Base-by-base conservation (phyloP, 73 alveolate species). In the Symbiodinium pilosum region DNA sequence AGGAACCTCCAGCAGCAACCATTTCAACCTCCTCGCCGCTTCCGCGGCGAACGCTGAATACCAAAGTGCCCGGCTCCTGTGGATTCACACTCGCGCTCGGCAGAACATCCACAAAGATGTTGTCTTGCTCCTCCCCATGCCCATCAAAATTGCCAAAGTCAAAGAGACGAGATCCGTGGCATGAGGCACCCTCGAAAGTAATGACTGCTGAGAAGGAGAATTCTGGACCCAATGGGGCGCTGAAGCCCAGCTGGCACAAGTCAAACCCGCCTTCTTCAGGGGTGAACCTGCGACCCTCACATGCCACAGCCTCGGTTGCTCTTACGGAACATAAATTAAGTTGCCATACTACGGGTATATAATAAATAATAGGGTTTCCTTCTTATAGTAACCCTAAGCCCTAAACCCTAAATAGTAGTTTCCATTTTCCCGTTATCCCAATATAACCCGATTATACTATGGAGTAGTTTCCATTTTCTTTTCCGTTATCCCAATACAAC, bases 181-280 rank as follows among this genome's bases (percentile, higher is more conserved):
- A 59, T 20, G n/a, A 43, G 6, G 64, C 32, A 2, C 97, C 47
- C 73, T 88, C 88, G 30, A 91, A 91, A 52, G 44, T 91, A 77
- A 91, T 47, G 52, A 69, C 43, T 2, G 97, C 97, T 3, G 97
- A 91, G 75, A 91, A 91, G 51, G 97, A 91, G 81, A 91, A 91
- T 88, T 91, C 97, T 3, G 88, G 88, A 34, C 97, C 97, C 54
- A 91, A 41, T 41, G 69, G 85, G 9, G 85, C 52, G 34, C n/a
- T n/a, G 86, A 73, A 73, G 24, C 97, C 97, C 47, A 91, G 97
- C 43, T 91, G 97, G 88, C 77, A 30, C 56, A 91, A 51, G 64
- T 91, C 97, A 16, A 91, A 8, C n/a, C 88, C 97, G 24, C 77
- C 97, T 32, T 91, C 97, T 9, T 69, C 97, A 1, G 32, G 38